These are phyloP conservation scores for Tanacetum coccineum DNA, from an alignment of 129 eudicot species.

Conservation along the genomic window DNA sequence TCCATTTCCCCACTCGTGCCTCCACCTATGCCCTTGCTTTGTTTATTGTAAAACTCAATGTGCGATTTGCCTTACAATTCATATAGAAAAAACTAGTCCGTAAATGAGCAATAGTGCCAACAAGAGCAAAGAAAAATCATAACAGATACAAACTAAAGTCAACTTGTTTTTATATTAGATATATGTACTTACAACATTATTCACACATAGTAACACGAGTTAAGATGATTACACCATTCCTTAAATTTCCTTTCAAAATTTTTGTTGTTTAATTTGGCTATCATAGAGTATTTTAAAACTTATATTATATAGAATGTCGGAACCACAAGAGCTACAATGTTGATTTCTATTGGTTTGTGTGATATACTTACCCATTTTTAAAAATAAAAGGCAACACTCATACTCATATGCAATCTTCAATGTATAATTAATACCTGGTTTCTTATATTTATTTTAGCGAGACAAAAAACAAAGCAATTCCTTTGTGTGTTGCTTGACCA, in stretches of 20 bases:
- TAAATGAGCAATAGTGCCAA: too few relatives aligned
- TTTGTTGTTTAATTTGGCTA: background rate
- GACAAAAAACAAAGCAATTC: too few relatives aligned
- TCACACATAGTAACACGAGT: background rate
- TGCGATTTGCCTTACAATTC: too few relatives aligned
- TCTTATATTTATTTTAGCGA: too few relatives aligned
- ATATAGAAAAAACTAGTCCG: too few relatives aligned
- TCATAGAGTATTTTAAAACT: background rate
- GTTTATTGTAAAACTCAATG: too few relatives aligned
- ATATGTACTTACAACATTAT: background rate
- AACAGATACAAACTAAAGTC: too few relatives aligned
- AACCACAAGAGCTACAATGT: background rate
- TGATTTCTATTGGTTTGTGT: background rate
- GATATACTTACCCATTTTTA: background rate
- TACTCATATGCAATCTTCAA: background rate
- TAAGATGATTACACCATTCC: background rate
- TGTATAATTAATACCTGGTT: background rate
- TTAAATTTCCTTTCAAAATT: background rate
- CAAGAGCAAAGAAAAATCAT: too few relatives aligned
- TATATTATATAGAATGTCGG: background rate
- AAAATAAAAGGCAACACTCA: background rate
- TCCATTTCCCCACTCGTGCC: constrained; percentile 62
- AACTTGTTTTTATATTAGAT: too few relatives aligned
- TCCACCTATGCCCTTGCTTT: too few relatives aligned
- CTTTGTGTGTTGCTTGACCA: too few relatives aligned